phyloP scores from a whole-genome alignment of 2,329 filamentous ascomycete species.

The Aureobasidium subglaciale region DNA sequence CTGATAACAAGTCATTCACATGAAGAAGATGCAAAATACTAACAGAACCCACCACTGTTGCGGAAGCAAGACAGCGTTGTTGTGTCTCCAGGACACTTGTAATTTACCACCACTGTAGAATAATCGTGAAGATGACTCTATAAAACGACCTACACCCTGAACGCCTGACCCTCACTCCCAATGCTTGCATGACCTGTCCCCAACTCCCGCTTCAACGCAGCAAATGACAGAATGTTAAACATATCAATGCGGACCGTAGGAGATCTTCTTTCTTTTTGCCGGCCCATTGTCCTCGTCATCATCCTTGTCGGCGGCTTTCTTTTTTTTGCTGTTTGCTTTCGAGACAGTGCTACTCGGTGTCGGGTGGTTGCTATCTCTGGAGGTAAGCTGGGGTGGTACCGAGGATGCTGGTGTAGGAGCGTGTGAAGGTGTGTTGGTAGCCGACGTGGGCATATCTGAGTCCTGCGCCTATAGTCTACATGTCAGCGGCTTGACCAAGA shows the following conservation, averaged over 20 bases:
- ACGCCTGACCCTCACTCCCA: neutral
- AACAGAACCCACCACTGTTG: too few relatives aligned
- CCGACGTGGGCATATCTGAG: constrained; percentile 32
- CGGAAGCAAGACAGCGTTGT: neutral
- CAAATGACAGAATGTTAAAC: neutral
- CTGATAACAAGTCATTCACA: too few relatives aligned
- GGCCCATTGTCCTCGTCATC: constrained; percentile 41
- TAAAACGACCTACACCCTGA: neutral
- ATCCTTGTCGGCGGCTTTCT: constrained; percentile 39
- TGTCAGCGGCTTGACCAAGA: neutral
- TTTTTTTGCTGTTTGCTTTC: constrained; percentile 35
- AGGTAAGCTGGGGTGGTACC: constrained; percentile 34
- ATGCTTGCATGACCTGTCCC: neutral
- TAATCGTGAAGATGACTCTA: too few relatives aligned
- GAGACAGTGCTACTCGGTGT: constrained; percentile 30
- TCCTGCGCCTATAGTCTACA: constrained; percentile 25
- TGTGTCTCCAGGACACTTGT: neutral
- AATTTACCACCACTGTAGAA: too few relatives aligned
- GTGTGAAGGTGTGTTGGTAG: constrained; percentile 37
- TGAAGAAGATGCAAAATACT: too few relatives aligned
- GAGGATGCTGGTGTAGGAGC: constrained; percentile 42
- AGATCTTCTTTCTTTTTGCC: constrained; percentile 43
- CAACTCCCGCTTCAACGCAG: constrained; percentile 16
- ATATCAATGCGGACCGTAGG: constrained; percentile 40
- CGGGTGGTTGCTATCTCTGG: constrained; percentile 38